phyloP scores from a whole-genome alignment of 2,329 filamentous ascomycete species.

The Diaporthe ilicicola region DNA sequence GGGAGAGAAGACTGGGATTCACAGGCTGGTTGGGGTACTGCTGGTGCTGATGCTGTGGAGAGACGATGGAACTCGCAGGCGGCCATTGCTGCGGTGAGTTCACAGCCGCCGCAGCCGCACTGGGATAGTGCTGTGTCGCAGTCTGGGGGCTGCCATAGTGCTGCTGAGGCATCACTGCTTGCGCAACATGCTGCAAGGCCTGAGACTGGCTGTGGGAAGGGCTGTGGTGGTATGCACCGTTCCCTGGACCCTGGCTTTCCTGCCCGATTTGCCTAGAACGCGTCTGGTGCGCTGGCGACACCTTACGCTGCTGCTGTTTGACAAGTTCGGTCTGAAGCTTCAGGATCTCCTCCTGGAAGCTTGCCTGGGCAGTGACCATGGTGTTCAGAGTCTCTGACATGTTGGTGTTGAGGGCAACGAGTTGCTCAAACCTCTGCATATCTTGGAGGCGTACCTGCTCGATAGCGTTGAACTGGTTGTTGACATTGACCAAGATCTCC shows the following conservation, averaged over 20 bases:
- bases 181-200: constrained; percentile 27
- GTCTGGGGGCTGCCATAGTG: constrained; percentile 28
- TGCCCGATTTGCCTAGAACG: constrained; percentile 36
- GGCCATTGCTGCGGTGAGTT: constrained; percentile 30
- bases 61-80: constrained; percentile 15
- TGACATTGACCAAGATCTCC: constrained; percentile 72
- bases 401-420: constrained; percentile 72
- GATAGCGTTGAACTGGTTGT: constrained; percentile 59
- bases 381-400: constrained; percentile 74
- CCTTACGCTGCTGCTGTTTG: constrained; percentile 37
- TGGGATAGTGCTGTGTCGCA: constrained; percentile 28
- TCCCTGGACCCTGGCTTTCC: constrained; percentile 35
- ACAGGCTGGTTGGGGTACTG: constrained; percentile 26
- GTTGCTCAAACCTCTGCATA: constrained; percentile 74
- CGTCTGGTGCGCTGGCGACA: constrained; percentile 33
- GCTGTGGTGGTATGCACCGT: constrained; percentile 33
- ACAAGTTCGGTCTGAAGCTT: constrained; percentile 53
- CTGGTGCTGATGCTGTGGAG: constrained; percentile 26
- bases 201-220: constrained; percentile 32
- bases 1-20: constrained; percentile 26
- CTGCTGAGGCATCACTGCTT: constrained; percentile 23
- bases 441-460: constrained; percentile 61
- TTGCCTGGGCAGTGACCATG: constrained; percentile 73
- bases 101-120: constrained; percentile 21
- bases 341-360: constrained; percentile 72